Conservation (phyloP, 2,329 filamentous ascomycete genomes). For the Aschersonia sp. region DNA sequence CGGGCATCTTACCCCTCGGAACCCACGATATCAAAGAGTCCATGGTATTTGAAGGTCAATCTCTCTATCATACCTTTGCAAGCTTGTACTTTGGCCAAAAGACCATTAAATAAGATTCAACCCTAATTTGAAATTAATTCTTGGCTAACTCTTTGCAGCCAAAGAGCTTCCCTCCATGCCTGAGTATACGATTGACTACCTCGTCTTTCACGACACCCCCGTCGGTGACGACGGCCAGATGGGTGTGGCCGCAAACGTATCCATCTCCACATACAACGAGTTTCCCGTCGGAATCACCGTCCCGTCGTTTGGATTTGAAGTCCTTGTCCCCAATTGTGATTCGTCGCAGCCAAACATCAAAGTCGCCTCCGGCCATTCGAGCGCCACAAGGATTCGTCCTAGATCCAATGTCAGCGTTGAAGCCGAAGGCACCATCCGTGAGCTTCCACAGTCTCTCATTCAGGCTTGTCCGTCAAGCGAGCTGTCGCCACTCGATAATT, state of each 20-base stretch:
- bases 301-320: conserved; percentile 69
- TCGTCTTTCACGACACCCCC: conserved; percentile 65
- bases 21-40: conserved; percentile 62
- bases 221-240: conserved; percentile 31
- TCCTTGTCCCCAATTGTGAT: conserved; percentile 72
- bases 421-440: conserved; percentile 56
- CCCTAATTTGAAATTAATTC: conserved; percentile 4
- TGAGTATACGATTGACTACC: conserved; percentile 64
- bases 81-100: conserved; percentile 49
- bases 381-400: conserved; percentile 52
- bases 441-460: conserved; percentile 61
- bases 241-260: conserved; percentile 69
- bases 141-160: conserved; percentile 29
- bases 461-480: conserved; percentile 60
- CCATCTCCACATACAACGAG: conserved; percentile 56
- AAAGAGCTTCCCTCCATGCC: conserved; percentile 65
- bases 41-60: conserved; percentile 71
- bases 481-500: conserved; percentile 69
- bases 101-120: conserved; percentile 17
- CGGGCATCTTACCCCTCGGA: conserved; percentile 68
- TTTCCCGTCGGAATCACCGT: conserved; percentile 67
- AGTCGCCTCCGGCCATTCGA: conserved; percentile 63
- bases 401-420: conserved; percentile 52
- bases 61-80: conserved; percentile 49
- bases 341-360: conserved; percentile 58